Percentiles rank a stretch among this genome's conserved stretches.
Conservation (phyloP, 192 early-diverging fungal species). For the Linnemannia zychae region DNA sequence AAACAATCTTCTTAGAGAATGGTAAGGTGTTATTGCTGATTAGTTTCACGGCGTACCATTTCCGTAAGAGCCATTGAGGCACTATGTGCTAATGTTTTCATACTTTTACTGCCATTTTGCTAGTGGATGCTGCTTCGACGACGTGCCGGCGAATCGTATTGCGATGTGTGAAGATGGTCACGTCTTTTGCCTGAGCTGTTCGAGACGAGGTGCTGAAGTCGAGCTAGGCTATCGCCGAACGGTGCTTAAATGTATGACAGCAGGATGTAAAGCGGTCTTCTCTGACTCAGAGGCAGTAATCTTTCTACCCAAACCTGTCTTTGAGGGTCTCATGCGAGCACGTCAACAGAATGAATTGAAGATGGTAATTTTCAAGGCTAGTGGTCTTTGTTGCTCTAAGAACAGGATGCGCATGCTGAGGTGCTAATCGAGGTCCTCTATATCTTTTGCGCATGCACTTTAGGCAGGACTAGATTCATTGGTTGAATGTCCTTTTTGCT, state of each 20-base stretch:
- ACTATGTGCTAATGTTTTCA: background rate
- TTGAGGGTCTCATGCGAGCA: slow-evolving; percentile 57
- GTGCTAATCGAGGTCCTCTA: background rate
- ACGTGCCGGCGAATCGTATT: slow-evolving; percentile 54
- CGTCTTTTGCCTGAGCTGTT: slow-evolving; percentile 67
- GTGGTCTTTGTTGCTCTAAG: no score
- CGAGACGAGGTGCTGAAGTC: slow-evolving; percentile 63
- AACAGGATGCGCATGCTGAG: slow-evolving; percentile 26
- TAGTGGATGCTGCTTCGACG: slow-evolving; percentile 66
- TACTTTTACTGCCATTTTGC: background rate
- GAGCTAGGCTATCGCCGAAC: slow-evolving; percentile 62
- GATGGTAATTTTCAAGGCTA: slow-evolving; percentile 55
- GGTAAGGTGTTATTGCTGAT: slow-evolving; percentile 15
- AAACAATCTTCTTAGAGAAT: slow-evolving; percentile 22
- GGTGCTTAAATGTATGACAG: slow-evolving; percentile 61
- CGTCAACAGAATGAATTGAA: slow-evolving; percentile 62
- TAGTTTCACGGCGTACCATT: background rate
- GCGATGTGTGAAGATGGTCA: slow-evolving; percentile 71
- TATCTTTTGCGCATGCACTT: background rate
- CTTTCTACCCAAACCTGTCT: slow-evolving; percentile 55
- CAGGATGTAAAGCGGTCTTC: slow-evolving; percentile 61
- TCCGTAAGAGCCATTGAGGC: background rate
- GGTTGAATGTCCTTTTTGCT: slow-evolving; percentile 63
- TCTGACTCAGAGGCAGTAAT: slow-evolving; percentile 52
- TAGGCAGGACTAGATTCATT: slow-evolving; percentile 58